Percentiles rank a stretch among this genome's conserved stretches.
phyloP scores from a whole-genome alignment of 352 stramenopile species.

The Phytophthora meadii region DNA sequence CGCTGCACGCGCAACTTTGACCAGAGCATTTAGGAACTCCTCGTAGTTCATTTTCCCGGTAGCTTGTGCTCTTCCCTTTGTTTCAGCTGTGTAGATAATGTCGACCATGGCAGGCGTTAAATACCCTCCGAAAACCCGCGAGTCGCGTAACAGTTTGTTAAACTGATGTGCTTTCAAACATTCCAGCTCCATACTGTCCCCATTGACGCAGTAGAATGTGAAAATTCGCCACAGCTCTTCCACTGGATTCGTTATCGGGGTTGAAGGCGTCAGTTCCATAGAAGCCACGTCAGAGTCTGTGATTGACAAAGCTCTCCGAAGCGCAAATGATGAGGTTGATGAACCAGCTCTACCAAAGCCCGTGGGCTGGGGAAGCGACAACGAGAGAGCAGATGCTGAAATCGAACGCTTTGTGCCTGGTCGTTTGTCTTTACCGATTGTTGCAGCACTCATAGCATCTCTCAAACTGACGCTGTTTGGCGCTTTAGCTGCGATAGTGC shows the following conservation, averaged over 20 bases:
- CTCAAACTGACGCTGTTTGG: constrained; percentile 32
- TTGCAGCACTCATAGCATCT: constrained; percentile 24
- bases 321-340: constrained; percentile 5
- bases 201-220: constrained; percentile 83
- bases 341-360: constrained; percentile 10
- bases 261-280: background rate
- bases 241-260: constrained; percentile 40
- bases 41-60: constrained; percentile 81
- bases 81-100: constrained; percentile 85
- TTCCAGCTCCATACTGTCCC: constrained; percentile 76
- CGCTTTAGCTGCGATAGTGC: constrained; percentile 18
- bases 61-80: constrained; percentile 63
- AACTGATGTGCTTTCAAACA: constrained; percentile 80
- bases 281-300: constrained; percentile 17
- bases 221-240: constrained; percentile 83
- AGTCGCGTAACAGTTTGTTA: constrained; percentile 71
- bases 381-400: constrained; percentile 21
- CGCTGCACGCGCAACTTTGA: constrained; percentile 61
- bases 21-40: constrained; percentile 79
- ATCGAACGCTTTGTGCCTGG: constrained; percentile 16
- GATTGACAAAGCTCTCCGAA: constrained; percentile 18
- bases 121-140: constrained; percentile 49
- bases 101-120: constrained; percentile 77
- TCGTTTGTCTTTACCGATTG: constrained; percentile 19
- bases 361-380: constrained; percentile 16